phyloP scores from a whole-genome alignment of 306 rosid species.

The Arachis hypogaea region DNA sequence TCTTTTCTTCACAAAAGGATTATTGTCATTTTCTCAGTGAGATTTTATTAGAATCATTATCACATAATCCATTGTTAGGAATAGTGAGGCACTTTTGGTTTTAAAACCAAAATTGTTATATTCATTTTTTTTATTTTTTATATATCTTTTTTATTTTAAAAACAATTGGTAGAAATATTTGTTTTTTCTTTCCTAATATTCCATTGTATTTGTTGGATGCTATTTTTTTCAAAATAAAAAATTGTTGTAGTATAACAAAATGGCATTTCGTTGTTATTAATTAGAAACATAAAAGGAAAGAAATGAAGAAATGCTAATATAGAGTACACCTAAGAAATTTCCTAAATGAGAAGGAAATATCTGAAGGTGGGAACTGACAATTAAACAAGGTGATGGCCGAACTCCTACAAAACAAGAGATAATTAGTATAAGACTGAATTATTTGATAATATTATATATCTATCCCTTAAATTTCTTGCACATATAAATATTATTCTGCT shows the following conservation, averaged over 20 bases:
- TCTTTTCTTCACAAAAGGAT: background rate
- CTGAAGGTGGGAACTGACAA: background rate
- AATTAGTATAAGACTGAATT: background rate
- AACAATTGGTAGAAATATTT: background rate
- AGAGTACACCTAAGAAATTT: background rate
- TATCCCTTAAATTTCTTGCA: too few relatives aligned
- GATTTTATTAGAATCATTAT: conserved; percentile 9
- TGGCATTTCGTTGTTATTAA: conserved; percentile 4
- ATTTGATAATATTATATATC: background rate
- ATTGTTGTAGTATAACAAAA: background rate
- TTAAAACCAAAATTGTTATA: background rate
- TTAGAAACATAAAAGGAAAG: background rate
- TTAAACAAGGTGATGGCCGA: background rate
- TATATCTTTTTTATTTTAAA: too few relatives aligned
- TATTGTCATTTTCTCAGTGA: conserved; percentile 31
- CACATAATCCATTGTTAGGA: conserved; percentile 14
- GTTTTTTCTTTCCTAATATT: too few relatives aligned
- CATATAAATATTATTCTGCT: too few relatives aligned
- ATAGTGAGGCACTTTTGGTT: background rate
- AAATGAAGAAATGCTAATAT: background rate
- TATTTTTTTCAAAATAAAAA: background rate
- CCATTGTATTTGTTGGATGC: background rate
- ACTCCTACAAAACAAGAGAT: background rate
- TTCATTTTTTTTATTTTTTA: too few relatives aligned
- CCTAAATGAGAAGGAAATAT: background rate